Evolutionary conservation across 2,329 filamentous ascomycete species (phyloP), one percentile per base, ranked within the genome.

Genomic region (Cucurbitaria berberidis): DNA sequence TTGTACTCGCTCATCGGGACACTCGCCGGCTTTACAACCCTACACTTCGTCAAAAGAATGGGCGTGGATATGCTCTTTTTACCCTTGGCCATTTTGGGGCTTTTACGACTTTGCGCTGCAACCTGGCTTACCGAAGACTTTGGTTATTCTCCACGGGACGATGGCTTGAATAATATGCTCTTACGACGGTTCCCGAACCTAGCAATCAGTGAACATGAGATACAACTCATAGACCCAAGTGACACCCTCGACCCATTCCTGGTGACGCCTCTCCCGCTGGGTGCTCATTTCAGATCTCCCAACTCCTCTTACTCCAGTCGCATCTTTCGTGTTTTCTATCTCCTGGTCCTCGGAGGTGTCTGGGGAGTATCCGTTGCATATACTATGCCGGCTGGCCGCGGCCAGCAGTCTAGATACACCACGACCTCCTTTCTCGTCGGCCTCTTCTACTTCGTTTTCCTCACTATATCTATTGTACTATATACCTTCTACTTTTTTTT

Each of bases 71-170:
- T 36, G 1, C 10, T 61, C 5, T 63, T 63, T 35, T 54, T 45
- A 34, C 55, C 57, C 13, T 30, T 63, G 9, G 44, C 58, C 2
- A 45, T 63, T 6, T 18, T 63, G 0, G 60, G 58, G 5, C 50
- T 60, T 15, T 24, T 62, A 10, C 50, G 58, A 15, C 45, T 65
- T 18, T 55, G 39, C 19, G 58, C 58, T 10, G 58, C 51, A 0
- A 35, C 29, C 2, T 65, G 60, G 62, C 45, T 63, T 7, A 48
- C 54, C 3, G 58, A 65, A 7, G 58, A 63, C 30, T 56, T 51
- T 26, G 32, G 45, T 9, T 63, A 59, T 48, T 13, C 15, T 30
- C 19, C 6, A 5, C 11, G 34, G n/a, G 18, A 18, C 18, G 34
- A 36, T 18, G n/a, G 7, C 9, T 18, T 18, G 34, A 16, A 18